Percentiles rank a stretch among this genome's conserved stretches.
Evolutionary conservation across 2,329 filamentous ascomycete genomes (phyloP).

Genomic region (Pseudocercospora fijiensis): DNA sequence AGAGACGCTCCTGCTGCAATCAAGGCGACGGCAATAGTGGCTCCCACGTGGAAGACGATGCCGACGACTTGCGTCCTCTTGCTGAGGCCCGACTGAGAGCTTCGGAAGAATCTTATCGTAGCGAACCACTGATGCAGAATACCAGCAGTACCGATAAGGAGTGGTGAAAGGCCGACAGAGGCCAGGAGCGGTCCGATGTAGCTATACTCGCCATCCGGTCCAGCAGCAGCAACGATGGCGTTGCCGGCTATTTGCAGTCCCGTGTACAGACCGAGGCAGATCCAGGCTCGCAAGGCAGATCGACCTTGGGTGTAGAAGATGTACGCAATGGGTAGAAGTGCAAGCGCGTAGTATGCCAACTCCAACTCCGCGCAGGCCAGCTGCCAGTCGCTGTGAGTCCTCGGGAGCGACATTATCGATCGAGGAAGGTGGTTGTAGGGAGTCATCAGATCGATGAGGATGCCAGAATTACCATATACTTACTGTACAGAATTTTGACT

Average conservation of each 20-base stretch:
- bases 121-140: slow-evolving; percentile 13
- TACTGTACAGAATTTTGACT: background rate
- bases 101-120: background rate
- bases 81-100: background rate
- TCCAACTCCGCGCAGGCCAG: slow-evolving; percentile 6
- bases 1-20: background rate
- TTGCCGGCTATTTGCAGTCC: slow-evolving; percentile 10
- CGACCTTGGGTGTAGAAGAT: slow-evolving; percentile 13
- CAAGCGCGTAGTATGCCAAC: slow-evolving; percentile 7
- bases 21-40: background rate
- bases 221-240: slow-evolving; percentile 13
- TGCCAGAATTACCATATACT: background rate
- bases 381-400: background rate
- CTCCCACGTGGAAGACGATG: background rate
- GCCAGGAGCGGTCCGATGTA: slow-evolving; percentile 11
- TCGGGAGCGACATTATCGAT: no score
- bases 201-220: background rate
- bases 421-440: no score
- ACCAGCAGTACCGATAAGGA: slow-evolving; percentile 13
- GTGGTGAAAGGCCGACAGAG: slow-evolving; percentile 10
- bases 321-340: slow-evolving; percentile 9
- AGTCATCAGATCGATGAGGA: no score
- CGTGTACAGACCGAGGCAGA: slow-evolving; percentile 9
- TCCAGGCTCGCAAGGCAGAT: slow-evolving; percentile 10
- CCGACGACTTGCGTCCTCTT: background rate